Base-by-base conservation (phyloP, 345 rosid species). In the Salix koriyanagi region DNA sequence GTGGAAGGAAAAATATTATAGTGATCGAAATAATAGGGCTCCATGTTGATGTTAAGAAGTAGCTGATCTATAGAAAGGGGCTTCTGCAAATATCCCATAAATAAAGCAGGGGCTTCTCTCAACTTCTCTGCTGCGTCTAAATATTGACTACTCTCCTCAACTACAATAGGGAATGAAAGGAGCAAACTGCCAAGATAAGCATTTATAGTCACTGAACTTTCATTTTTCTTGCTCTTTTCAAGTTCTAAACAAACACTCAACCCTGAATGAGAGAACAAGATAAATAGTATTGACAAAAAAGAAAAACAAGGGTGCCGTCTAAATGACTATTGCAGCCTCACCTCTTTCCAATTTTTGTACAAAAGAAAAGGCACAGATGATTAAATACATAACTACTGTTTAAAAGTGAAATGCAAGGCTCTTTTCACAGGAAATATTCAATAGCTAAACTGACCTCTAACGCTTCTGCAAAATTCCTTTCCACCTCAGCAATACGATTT, bases 401-500 rank as follows among this genome's bases (percentile, higher is more conserved):
- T 16, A 56, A 39, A 34, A 10, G 37, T 11, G 11, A 34, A 62
- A 75, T 32, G 44, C 46, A 62, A 36, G 32, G 36, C 8, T 61
- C 2, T 23, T 34, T 69, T 69, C 41, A 23, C 56, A 65, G 16
- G 62, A 21, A 74, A 41, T 13, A 69, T 69, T 21, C n/a, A 44
- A 73, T 15, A 65, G 46, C 54, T 66, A 23, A 21, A 42, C 74
- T 36, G 37, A 82, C 84, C 84, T 82, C 84, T 67, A 82, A 70
- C n/a, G 81, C 84, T 78, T 82, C 84, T n/a, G 84, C 81, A 58
- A 82, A 82, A 65, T 34, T 78, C 73, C 79, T 78, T 36, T 82
- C 84, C 67, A 78, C 81, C 73, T 82, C 84, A 82, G 81, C 62
- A 56, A 82, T 75, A 18, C 74, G 81, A 78, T 75, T 58, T 46